Evolutionary conservation across 2,329 filamentous ascomycete species (phyloP), one percentile per base, ranked within the genome.

Genomic region (Aspergillus latus): DNA sequence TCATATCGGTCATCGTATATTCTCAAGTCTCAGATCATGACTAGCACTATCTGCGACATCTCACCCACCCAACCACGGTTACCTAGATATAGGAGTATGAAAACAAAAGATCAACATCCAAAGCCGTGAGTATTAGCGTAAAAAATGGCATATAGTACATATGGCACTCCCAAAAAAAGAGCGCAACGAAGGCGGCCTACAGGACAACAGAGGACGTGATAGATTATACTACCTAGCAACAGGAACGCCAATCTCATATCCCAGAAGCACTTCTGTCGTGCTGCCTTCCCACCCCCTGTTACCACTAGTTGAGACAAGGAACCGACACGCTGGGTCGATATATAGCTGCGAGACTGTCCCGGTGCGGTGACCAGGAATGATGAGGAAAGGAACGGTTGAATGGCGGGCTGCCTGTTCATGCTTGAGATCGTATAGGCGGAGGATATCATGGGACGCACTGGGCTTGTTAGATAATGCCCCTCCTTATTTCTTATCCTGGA

Each of bases 281-380:
- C 83, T 86, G 1, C 94, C 94, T 72, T 97, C 94, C 94, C 94
- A 99, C 0, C 94, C 94, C 60, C 94, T 80, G 60, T 94, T 97
- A 0, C 94, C 94, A 4, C 90, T 92, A 0, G 91, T 90, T 1
- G 90, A 93, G 34, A 99, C 83, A 88, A 99, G 93, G 69, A 92
- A 97, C 15, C 86, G 83, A 70, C 90, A 93, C 0, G 90, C 89
- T 4, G 90, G 89, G 71, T 99, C 94, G 46, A 97, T 81, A 67
- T 93, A 94, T 9, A 97, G 77, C 58, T 88, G 86, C 0, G 88
- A 90, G 42, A 97, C 93, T 42, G 96, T 90, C 44, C 93, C 93
- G 0, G 92, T 92, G 13, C 91, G 80, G 68, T 88, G 94, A 0
- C 94, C 94, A 0, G 94, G 94, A 26, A 99, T 88, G 63, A 99